Conservation (phyloP, 345 rosid genomes). For the Brassica nigra region DNA sequence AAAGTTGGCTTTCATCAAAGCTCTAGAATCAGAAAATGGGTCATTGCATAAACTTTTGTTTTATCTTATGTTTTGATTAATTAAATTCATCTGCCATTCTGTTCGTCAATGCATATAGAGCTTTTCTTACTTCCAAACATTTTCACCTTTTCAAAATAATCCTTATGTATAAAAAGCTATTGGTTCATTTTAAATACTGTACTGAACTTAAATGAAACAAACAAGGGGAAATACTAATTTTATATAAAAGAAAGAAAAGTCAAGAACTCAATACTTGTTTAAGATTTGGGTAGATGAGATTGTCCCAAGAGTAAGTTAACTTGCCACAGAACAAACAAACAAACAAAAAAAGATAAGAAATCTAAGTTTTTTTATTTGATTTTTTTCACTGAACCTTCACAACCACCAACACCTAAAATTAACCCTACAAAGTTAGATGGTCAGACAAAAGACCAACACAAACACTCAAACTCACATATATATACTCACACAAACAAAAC, state of each 20-base stretch:
- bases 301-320: constrained; percentile 36
- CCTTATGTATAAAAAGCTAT: not conserved
- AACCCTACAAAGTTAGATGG: constrained; percentile 40
- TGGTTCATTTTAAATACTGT: not conserved
- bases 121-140: no score
- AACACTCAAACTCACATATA: constrained; percentile 32
- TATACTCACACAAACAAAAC: constrained; percentile 12
- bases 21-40: no score
- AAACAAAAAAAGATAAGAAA: constrained; percentile 5
- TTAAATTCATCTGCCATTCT: no score
- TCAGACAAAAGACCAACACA: constrained; percentile 40
- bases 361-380: not conserved
- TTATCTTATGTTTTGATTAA: no score
- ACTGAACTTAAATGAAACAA: not conserved
- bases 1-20: no score
- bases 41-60: no score
- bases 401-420: constrained; percentile 42
- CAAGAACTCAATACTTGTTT: constrained; percentile 3
- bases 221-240: not conserved
- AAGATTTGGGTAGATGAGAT: constrained; percentile 35
- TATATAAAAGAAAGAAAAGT: not conserved
- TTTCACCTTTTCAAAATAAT: no score
- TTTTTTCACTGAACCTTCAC: constrained; percentile 38
- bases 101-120: no score
- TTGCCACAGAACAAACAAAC: constrained; percentile 7